Conservation (phyloP, 805 yeast species). For the Lachancea fermentati region DNA sequence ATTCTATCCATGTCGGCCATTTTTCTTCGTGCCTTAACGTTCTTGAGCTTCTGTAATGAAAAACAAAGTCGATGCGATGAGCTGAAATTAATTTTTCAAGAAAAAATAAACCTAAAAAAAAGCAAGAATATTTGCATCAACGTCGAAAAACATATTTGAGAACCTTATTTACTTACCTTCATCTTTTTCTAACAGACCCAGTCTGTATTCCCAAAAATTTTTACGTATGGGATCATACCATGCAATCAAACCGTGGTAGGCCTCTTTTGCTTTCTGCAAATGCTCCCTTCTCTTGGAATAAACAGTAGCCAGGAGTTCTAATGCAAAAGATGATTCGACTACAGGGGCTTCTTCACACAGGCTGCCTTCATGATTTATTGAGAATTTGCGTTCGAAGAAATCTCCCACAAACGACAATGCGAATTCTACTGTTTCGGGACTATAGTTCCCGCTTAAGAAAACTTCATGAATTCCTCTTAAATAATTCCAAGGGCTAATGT, state of each 20-base stretch:
- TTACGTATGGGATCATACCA: constrained; percentile 58
- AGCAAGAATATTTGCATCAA: neutral
- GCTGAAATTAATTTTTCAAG: constrained; percentile 24
- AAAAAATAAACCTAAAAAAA: neutral
- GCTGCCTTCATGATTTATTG: no score
- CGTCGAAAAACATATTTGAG: neutral
- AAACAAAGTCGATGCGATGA: constrained; percentile 12
- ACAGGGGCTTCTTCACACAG: constrained; percentile 20
- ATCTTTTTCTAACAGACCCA: neutral
- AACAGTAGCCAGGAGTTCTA: constrained; percentile 55
- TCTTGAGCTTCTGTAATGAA: neutral
- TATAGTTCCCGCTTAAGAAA: constrained; percentile 19
- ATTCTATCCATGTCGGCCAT: constrained; percentile 38
- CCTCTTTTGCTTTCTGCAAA: constrained; percentile 35
- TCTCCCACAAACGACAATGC: constrained; percentile 39
- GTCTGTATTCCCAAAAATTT: constrained; percentile 56
- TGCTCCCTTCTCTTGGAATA: constrained; percentile 30
- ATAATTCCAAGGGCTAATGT: constrained; percentile 85
- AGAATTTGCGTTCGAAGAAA: constrained; percentile 12
- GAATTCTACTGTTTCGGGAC: constrained; percentile 41
- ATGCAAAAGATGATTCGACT: constrained; percentile 52
- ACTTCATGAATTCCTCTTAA: constrained; percentile 49
- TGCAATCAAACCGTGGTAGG: constrained; percentile 46
- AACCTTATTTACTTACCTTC: neutral
- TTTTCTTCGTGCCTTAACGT: neutral